Base-by-base conservation (phyloP, 257 asterid genomes). In the Nicotiana tomentosiformis region DNA sequence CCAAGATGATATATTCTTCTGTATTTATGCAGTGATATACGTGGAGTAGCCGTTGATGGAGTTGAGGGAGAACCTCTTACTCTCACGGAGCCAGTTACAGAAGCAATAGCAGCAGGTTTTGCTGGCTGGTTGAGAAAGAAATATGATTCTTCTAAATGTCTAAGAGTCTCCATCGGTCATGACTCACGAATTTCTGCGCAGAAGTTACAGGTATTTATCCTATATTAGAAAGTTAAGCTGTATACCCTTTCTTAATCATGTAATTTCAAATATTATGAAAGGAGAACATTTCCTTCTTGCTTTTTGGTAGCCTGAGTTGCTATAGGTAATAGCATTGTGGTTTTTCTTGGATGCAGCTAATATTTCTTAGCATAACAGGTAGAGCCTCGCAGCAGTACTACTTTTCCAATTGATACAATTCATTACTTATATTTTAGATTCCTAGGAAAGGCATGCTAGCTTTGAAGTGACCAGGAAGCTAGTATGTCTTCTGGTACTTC, bases 1-100 rank as follows among this genome's bases (percentile, higher is more conserved):
- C 65, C 53, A 11, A 20, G 20, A 7, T 57, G 82, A 81, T 60
- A 49, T 18, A 20, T 77, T 51, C 39, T 57, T 53, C n/a, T 51
- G 67, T 43, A 66, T 14, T 33, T 32, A 74, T 29, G 84, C 93
- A 96, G 99, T 87, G 99, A 96, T 87, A 96, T 96, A 79, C 93
- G 99, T 78, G 99, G 99, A 85, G 98, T 94, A 87, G 96, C 99
- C 89, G 89, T 96, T 78, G 96, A 90, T 77, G 99, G 99, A 68
- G 97, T 96, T 66, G 97, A 90, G 89, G 99, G 98, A 23, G 99
- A 96, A 89, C 90, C 92, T 85, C 86, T 92, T 83, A 93, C 61
- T 90, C 94, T 96, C 84, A 92, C 98, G 17, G 97, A 93, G 88
- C 92, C 93, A 78, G 93, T 94, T 85, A 88, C 98, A 76, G 98